Conservation (phyloP, 2,329 filamentous ascomycete species). For the Phialocephala sp. region DNA sequence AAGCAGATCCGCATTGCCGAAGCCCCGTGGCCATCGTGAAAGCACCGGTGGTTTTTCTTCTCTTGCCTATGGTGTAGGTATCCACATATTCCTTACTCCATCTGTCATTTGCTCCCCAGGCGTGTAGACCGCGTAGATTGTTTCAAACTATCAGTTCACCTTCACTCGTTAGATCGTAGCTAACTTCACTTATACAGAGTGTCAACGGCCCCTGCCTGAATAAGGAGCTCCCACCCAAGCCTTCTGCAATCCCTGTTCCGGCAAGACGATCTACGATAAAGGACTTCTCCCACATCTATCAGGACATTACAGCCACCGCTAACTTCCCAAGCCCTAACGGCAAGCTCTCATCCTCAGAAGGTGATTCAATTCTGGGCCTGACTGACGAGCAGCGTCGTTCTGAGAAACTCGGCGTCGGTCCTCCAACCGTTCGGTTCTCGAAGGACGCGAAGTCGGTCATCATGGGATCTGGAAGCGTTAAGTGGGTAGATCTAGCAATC, state of each 20-base stretch:
- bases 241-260: not conserved
- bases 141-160: not conserved
- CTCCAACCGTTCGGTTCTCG: constrained; percentile 16
- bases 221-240: not conserved
- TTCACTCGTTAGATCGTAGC: not conserved
- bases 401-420: constrained; percentile 15
- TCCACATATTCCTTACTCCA: not conserved
- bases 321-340: not conserved
- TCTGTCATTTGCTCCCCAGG: not conserved
- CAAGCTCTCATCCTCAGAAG: not conserved
- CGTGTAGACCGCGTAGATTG: not conserved
- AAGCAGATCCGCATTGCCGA: too few species aligned
- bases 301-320: not conserved
- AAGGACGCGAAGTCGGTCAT: constrained; percentile 22
- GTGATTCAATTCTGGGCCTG: not conserved
- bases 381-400: constrained; percentile 9
- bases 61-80: not conserved
- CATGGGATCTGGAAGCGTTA: not conserved
- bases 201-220: not conserved
- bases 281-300: too few species aligned
- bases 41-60: not conserved
- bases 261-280: not conserved
- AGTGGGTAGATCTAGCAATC: not conserved
- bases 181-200: not conserved
- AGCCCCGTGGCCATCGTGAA: too few species aligned